A percentile compares a stretch with the other conserved stretches of the same genome.
Conservation (phyloP, 75 land plant species). For the Picea glauca region DNA sequence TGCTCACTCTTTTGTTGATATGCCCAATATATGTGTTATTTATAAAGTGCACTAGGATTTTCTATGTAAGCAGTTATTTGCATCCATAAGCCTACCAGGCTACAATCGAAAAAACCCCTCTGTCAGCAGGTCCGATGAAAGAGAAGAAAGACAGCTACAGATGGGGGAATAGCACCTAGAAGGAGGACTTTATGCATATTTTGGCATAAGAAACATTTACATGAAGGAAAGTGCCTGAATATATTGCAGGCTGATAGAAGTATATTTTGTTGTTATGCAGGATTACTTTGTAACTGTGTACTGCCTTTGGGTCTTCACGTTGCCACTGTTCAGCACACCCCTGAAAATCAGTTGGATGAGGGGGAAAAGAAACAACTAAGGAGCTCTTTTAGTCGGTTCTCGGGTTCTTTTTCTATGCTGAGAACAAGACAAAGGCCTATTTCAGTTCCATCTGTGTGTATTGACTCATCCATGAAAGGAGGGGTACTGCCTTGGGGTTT, state of each 20-base stretch:
- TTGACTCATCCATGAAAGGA: background rate
- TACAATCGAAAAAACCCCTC: background rate
- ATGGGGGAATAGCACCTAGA: background rate
- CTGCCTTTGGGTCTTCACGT: conserved; percentile 37
- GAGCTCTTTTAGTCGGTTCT: background rate
- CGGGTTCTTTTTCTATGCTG: background rate
- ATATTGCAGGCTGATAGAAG: background rate
- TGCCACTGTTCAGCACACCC: conserved; percentile 17
- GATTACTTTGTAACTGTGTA: conserved; percentile 41
- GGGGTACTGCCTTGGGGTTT: conserved; percentile 8
- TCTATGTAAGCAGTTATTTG: background rate
- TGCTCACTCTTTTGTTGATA: background rate
- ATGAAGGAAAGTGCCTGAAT: background rate
- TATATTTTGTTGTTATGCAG: conserved; percentile 14
- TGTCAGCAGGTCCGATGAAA: background rate
- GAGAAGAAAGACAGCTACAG: background rate
- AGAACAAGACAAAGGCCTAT: conserved; percentile 1
- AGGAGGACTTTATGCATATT: background rate
- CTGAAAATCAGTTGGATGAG: background rate
- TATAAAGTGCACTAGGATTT: background rate
- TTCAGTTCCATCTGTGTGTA: conserved; percentile 7
- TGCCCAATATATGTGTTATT: background rate
- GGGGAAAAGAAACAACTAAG: background rate
- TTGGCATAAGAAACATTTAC: background rate
- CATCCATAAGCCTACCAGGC: background rate